Conservation (phyloP, 805 yeast species). For the Alloascoidea hylecoeti region DNA sequence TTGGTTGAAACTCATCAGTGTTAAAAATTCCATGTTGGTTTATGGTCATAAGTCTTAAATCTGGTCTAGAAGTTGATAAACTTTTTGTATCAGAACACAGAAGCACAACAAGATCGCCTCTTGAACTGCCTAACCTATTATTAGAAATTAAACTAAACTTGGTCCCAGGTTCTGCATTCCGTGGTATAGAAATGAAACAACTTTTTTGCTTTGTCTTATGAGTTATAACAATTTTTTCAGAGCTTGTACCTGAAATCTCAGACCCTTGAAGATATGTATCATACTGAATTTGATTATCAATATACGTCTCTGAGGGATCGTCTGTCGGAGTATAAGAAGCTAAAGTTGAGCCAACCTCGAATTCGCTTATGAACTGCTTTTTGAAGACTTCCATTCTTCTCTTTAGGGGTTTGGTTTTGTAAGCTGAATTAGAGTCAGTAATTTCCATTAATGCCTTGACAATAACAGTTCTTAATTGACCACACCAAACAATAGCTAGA, state of each 20-base stretch:
- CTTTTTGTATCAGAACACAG: constrained; percentile 6
- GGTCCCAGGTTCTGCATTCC: too few species aligned
- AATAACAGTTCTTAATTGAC: constrained; percentile 57
- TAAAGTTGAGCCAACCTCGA: too few species aligned
- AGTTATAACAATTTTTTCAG: too few species aligned
- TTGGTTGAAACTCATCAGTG: constrained; percentile 2
- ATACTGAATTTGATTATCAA: too few species aligned
- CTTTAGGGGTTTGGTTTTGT: constrained; percentile 35
- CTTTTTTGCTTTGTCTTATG: too few species aligned
- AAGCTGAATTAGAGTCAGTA: constrained; percentile 13
- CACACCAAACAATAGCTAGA: constrained; percentile 94
- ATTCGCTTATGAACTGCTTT: constrained; percentile 20
- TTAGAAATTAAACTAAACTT: too few species aligned
- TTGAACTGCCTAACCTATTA: too few species aligned
- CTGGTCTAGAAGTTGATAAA: constrained; percentile 3
- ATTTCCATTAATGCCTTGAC: constrained; percentile 46
- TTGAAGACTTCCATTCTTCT: constrained; percentile 48
- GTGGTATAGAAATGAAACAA: too few species aligned
- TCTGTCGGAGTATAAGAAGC: too few species aligned
- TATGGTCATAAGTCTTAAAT: constrained; percentile 2
- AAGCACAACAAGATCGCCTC: constrained; percentile 4
- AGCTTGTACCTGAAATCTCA: too few species aligned
- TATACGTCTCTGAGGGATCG: too few species aligned
- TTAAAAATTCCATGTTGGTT: constrained; percentile 1
- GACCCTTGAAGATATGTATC: too few species aligned